These are phyloP conservation scores for Lasiodiplodia hormozganensis DNA, from an alignment of 2,329 filamentous ascomycete species.

Conservation along the genomic window DNA sequence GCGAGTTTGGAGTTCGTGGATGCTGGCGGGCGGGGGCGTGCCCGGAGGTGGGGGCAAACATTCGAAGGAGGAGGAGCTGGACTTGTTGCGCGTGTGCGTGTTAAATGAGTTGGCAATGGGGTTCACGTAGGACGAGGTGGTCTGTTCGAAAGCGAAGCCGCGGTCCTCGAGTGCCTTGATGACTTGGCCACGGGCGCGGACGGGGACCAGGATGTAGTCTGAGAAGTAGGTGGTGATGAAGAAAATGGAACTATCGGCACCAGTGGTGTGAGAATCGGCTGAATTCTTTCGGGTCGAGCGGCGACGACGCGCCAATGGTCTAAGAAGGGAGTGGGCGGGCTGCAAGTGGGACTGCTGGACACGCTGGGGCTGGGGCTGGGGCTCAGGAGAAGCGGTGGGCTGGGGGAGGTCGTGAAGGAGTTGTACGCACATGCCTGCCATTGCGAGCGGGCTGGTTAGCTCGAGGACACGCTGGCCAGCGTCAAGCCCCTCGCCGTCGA, in stretches of 20 bases:
- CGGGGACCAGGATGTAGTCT: conserved; percentile 92
- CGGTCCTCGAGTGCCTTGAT: conserved; percentile 76
- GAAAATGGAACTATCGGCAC: conserved; percentile 74
- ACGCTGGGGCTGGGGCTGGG: conserved; percentile 6
- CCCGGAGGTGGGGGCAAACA: conserved; percentile 56
- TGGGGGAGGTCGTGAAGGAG: conserved; percentile 18
- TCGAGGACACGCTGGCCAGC: conserved; percentile 91
- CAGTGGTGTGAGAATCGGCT: conserved; percentile 32
- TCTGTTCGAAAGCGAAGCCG: conserved; percentile 81
- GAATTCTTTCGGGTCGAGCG: not conserved
- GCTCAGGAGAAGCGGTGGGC: not conserved
- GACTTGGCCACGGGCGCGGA: conserved; percentile 75
- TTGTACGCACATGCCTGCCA: conserved; percentile 77
- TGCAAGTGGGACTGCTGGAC: conserved; percentile 10
- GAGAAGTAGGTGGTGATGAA: conserved; percentile 99
- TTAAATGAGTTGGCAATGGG: conserved; percentile 38
- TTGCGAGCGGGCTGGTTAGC: conserved; percentile 84
- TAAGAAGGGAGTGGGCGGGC: not conserved
- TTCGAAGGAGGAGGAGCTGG: conserved; percentile 54
- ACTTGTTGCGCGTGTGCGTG: conserved; percentile 57
- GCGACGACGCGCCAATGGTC: not conserved
- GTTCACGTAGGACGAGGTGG: conserved; percentile 67
- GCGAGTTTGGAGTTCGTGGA: conserved; percentile 79
- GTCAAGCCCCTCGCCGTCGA: conserved; percentile 88
- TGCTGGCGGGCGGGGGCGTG: conserved; percentile 78